phyloP scores from a whole-genome alignment of 2,329 filamentous ascomycete species.

The Aspergillus bombycis region DNA sequence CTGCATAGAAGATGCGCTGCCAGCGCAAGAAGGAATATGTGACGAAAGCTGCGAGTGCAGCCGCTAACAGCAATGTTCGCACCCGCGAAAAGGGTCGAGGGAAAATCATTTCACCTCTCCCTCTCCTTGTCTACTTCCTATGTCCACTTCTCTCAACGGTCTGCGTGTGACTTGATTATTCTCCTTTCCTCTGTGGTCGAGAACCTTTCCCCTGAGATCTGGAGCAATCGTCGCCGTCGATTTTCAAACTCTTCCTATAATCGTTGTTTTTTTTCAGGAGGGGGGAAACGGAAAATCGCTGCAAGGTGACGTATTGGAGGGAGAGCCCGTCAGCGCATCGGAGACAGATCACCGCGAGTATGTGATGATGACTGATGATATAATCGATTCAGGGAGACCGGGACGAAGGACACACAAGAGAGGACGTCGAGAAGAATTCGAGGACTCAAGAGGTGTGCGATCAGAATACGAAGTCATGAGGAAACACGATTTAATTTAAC shows the following conservation, averaged over 20 bases:
- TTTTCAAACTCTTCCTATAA: not conserved
- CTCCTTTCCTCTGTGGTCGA: not conserved
- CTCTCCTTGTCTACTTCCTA: not conserved
- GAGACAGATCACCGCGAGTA: not conserved
- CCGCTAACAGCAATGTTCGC: constrained; percentile 24
- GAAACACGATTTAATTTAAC: not conserved
- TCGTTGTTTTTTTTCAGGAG: not conserved
- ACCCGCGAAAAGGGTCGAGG: constrained; percentile 21
- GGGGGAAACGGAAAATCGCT: not conserved
- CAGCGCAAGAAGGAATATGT: constrained; percentile 23
- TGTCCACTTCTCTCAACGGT: not conserved
- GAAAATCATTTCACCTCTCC: constrained; percentile 16
- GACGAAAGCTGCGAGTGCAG: constrained; percentile 16
- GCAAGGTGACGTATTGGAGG: not conserved
- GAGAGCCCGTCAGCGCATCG: not conserved
- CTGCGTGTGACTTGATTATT: not conserved
- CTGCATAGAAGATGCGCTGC: constrained; percentile 1
- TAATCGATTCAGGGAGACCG: not conserved
- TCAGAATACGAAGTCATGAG: not conserved
- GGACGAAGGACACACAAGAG: not conserved
- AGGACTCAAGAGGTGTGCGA: not conserved
- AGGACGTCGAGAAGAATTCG: not conserved
- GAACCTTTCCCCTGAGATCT: not conserved
- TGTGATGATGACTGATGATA: not conserved
- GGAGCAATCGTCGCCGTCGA: not conserved